phyloP scores from a whole-genome alignment of 1,284 basidiomycete species.

The Afroboletus lepidellus region DNA sequence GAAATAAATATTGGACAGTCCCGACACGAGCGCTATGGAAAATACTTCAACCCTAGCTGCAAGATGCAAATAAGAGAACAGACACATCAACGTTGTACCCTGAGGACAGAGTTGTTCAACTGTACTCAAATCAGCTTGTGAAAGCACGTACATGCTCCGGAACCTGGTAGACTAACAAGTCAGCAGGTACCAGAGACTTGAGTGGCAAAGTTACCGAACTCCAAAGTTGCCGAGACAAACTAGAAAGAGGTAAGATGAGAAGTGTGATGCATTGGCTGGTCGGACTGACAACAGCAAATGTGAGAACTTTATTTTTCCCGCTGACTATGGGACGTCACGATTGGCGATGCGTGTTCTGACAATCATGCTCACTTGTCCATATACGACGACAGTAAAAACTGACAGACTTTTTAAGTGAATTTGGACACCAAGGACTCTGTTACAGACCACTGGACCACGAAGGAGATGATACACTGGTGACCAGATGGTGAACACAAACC shows the following conservation, averaged over 20 bases:
- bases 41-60: background rate
- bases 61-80: background rate
- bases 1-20: conserved; percentile 5
- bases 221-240: background rate
- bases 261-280: no score
- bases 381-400: conserved; percentile 18
- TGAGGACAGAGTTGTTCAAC: background rate
- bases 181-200: background rate
- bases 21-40: conserved; percentile 4
- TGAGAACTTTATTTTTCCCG: conserved; percentile 11
- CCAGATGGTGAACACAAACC: background rate
- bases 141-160: conserved; percentile 6
- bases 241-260: background rate
- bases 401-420: background rate
- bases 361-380: conserved; percentile 14
- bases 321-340: conserved; percentile 11
- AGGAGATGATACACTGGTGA: background rate
- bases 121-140: background rate
- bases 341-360: background rate
- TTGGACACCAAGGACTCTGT: background rate
- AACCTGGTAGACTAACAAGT: background rate
- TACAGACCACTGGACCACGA: conserved; percentile 12
- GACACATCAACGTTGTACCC: conserved; percentile 11
- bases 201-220: background rate
- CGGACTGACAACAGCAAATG: conserved; percentile 6